Base-by-base conservation (phyloP, 768 basidiomycete genomes). In the Pisolithus microcarpus region DNA sequence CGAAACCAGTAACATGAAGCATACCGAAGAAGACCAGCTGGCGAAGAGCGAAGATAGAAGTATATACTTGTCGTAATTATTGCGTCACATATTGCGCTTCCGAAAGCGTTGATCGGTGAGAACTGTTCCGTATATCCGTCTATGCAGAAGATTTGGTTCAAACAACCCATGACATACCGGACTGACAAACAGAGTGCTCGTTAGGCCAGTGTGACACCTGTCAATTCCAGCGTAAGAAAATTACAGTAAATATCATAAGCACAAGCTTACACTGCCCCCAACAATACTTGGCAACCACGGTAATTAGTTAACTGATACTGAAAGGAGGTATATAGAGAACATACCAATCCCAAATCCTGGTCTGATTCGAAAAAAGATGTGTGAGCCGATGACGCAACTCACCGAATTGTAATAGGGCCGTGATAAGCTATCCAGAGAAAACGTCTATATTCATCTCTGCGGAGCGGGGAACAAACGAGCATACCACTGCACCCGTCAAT, bases 31-130 rank as follows among this genome's bases (percentile, higher is more conserved):
- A 38, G 11, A 9, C 43, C 56, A 19, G 50, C 55, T 30, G 52
- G 49, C 18, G 11, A 38, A 13, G 58, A 42, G 16, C 48, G 56
- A 24, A 63, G 44, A 26, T 60, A 60, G 45, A 53, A 64, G 1
- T 49, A 30, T n/a, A 63, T 34, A 10, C 58, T 55, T 16, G 4
- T 1, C 1, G 58, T 63, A 48, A 65, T 63, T 37, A 50, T 6
- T 11, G 43, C 44, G 48, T 62, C 61, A 18, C 63, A 64, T 13
- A 54, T 2, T 11, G 63, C 56, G 21, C 58, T 58, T 11, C 53
- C 38, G 15, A 63, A 3, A n/a, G 56, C 49, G 3, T 46, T 42
- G 24, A 53, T 5, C 19, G 56, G 45, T 21, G 34, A 10, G 37
- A 24, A 51, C 62, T 64, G 39, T 24, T 24, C 9, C 42, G 11